phyloP scores from a whole-genome alignment of 2,329 filamentous ascomycete species.

The Stemphylium vesicarium region DNA sequence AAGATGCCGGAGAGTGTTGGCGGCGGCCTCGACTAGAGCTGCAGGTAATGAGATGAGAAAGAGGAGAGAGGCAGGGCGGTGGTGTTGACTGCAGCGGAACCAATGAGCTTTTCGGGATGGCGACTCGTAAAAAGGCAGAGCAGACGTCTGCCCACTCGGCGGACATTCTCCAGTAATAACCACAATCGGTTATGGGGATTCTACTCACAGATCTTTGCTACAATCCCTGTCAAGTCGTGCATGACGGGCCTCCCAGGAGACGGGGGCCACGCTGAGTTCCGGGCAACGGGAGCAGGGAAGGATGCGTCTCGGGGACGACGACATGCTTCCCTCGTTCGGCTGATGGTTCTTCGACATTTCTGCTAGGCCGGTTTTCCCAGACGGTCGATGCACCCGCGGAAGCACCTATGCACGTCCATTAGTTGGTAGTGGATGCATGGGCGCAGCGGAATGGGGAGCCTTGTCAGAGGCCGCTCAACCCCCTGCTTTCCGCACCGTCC shows the following conservation, averaged over 20 bases:
- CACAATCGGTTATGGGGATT: conserved; percentile 44
- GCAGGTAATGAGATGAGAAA: conserved; percentile 24
- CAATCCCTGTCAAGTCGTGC: conserved; percentile 44
- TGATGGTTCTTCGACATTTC: conserved; percentile 48
- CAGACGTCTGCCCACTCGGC: conserved; percentile 38
- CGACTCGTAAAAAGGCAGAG: conserved; percentile 40
- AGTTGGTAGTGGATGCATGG: conserved; percentile 35
- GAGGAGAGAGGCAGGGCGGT: conserved; percentile 23
- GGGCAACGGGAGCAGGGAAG: conserved; percentile 47
- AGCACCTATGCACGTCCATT: conserved; percentile 39
- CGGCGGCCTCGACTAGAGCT: conserved; percentile 12
- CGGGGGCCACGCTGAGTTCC: conserved; percentile 45
- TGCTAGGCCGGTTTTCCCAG: conserved; percentile 38
- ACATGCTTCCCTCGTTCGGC: conserved; percentile 50
- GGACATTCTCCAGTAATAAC: conserved; percentile 50
- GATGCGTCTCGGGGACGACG: conserved; percentile 40
- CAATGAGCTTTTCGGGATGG: conserved; percentile 38
- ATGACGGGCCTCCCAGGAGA: conserved; percentile 48
- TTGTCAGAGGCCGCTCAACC: conserved; percentile 31
- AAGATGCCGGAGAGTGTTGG: conserved; percentile 15
- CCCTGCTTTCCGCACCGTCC: conserved; percentile 41
- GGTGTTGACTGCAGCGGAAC: conserved; percentile 31
- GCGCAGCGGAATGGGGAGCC: conserved; percentile 33
- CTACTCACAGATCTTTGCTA: conserved; percentile 43
- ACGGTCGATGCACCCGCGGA: conserved; percentile 45